Conservation (phyloP, 129 eudicot species). For the Smallanthus sonchifolius region DNA sequence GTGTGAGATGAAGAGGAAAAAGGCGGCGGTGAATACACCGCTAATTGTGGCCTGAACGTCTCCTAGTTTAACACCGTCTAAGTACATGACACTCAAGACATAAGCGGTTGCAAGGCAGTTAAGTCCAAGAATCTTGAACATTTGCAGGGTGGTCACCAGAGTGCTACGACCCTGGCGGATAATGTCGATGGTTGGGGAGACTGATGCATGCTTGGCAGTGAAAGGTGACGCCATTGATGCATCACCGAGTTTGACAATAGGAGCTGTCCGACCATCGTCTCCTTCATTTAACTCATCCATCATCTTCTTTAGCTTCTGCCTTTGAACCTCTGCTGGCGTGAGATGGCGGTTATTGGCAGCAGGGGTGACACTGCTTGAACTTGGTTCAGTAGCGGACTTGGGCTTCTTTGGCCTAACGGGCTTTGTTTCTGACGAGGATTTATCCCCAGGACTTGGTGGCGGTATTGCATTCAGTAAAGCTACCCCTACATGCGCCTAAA, state of each 20-base stretch:
- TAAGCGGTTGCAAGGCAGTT: conserved; percentile 94
- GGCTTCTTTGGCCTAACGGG: conserved; percentile 49
- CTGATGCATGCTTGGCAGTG: conserved; percentile 92
- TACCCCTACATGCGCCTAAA: conserved; percentile 90
- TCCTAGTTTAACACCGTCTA: conserved; percentile 86
- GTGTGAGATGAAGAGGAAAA: conserved; percentile 84
- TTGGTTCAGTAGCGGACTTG: conserved; percentile 41
- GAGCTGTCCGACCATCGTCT: conserved; percentile 76
- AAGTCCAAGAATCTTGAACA: conserved; percentile 92
- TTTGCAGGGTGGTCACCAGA: conserved; percentile 83
- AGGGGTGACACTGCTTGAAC: conserved; percentile 40
- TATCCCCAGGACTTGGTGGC: conserved; percentile 43
- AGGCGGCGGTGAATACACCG: conserved; percentile 90
- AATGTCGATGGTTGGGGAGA: conserved; percentile 75
- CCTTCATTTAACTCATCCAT: conserved; percentile 85
- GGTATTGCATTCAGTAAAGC: conserved; percentile 81
- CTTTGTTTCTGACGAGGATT: conserved; percentile 48
- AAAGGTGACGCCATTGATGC: conserved; percentile 98
- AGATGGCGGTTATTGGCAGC: conserved; percentile 58
- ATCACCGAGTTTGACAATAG: conserved; percentile 85
- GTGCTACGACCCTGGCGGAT: conserved; percentile 95
- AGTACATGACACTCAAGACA: conserved; percentile 77
- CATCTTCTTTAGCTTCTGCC: conserved; percentile 66
- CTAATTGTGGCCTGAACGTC: conserved; percentile 92
- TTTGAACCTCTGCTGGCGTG: conserved; percentile 70